phyloP scores from a whole-genome alignment of 2,329 filamentous ascomycete species.

The Alternaria consortialis region DNA sequence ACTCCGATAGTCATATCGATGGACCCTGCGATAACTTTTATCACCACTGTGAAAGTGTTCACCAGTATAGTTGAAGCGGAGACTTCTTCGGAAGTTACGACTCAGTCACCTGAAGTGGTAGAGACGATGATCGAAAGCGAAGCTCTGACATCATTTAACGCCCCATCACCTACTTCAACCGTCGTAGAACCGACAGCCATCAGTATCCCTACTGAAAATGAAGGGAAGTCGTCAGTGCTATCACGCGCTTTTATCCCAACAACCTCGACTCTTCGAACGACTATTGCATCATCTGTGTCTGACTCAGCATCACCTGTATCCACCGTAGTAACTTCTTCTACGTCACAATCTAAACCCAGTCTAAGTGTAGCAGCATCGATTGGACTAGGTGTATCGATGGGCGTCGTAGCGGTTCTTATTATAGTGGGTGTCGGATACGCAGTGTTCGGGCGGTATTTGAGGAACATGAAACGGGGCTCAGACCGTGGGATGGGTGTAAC shows the following conservation, averaged over 20 bases:
- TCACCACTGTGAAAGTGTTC: background rate
- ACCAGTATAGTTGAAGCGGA: background rate
- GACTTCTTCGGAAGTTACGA: background rate
- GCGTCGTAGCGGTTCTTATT: background rate
- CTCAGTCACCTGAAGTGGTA: background rate
- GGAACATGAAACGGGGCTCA: background rate
- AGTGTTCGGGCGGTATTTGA: background rate
- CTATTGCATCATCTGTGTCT: background rate
- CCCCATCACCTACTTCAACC: background rate
- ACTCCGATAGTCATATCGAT: slow-evolving; percentile 10
- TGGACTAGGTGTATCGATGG: slow-evolving; percentile 6
- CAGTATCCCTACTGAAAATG: background rate
- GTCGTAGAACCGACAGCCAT: background rate
- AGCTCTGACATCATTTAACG: background rate
- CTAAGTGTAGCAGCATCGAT: background rate
- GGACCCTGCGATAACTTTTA: background rate
- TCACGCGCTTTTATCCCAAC: background rate
- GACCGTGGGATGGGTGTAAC: background rate
- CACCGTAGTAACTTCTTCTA: background rate
- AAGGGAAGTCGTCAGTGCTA: background rate
- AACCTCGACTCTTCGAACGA: background rate
- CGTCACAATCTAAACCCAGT: background rate
- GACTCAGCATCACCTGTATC: background rate
- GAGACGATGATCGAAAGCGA: background rate
- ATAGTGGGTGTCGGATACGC: background rate